Evolutionary conservation across 352 stramenopile species (phyloP), one percentile per base, ranked within the genome.

Genomic region (Globisporangium cederbergense): DNA sequence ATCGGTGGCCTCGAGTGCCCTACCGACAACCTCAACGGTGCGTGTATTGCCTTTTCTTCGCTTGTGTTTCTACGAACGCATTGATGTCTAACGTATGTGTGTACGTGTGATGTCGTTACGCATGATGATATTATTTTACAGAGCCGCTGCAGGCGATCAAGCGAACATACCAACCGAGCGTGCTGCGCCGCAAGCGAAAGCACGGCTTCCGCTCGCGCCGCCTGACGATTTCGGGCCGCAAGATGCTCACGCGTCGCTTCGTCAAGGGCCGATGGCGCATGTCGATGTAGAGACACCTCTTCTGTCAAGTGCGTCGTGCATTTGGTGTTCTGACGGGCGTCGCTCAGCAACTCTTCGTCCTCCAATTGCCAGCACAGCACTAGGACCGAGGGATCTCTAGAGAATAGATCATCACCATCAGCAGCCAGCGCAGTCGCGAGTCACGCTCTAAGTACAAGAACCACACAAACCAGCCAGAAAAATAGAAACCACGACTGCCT

Each of bases 81-180:
- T 36, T 36, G 25, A 54, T 34, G 2, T 10, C 13, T 16, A 14
- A 43, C 28, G 32, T n/a, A 14, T 34, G 18, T 28, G 4, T 55
- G 14, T 45, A n/a, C 36, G 28, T 60, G 20, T 51, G 28, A 42
- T 47, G 30, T 16, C 16, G 16, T 10, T 36, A 22, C 42, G 20
- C 65, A 22, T 62, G 34, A 13, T 60, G 7, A 47, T 25, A n/a
- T 58, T 62, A 14, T 62, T 53, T 32, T 49, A 28, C 56, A 90
- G 83, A 89, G 65, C 83, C 86, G 1, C 67, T 93, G 60, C 75
- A 82, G 60, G 86, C 84, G 30, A 77, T 95, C 45, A 95, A 95
- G 77, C 83, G 86, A 53, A 95, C 86, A 61, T 95, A 93, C 72
- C 86, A 95, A 72, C 86, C 86, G 47, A 95, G 86, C 63, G 84